Base-by-base conservation (phyloP, 2,329 filamentous ascomycete species). In the Rhinocladiella mackenziei region DNA sequence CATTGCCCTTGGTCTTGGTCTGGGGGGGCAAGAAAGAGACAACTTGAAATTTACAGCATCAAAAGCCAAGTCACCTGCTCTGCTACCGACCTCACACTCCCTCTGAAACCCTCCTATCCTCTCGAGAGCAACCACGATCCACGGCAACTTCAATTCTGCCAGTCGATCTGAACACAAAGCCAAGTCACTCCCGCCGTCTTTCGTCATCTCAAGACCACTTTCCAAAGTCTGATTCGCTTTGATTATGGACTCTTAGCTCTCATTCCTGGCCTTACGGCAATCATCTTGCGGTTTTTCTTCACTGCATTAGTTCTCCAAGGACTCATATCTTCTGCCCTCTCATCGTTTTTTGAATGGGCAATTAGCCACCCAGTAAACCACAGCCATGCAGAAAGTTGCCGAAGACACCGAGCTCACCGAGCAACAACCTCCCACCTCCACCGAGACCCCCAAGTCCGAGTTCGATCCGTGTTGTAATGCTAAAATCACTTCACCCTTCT, bases 401-500 rank as follows among this genome's bases (percentile, higher is more conserved):
- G 45, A 51, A 28, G 44, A 13, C 32, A 51, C 51, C 22, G 48
- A 51, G 32, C 51, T 53, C 43, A 45, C 45, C 18, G 45, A 53
- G 39, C 50, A 45, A 30, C 25, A 29, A n/a, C 44, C 39, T 30
- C 35, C 34, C 19, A 17, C 31, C 15, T 44, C 35, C 6, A 15
- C 26, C 29, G 38, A 38, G 11, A 40, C 9, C 4, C 23, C 47
- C 9, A 44, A 45, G 22, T 40, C 46, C 20, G 65, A 69, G 4
- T 69, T 63, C 55, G 63, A 69, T 48, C 66, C 66, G 2, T 61
- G 54, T 9, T 48, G 59, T 37, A 64, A 62, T 28, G 65, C 66
- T 44, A 68, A 68, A 46, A 64, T 66, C 10, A 65, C 53, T 43
- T 70, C 67, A 1, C 66, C 68, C 1, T 71, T 71, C 55, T 71